Conservation (phyloP, 176 grass and related monocot genomes). For the Saccharum officinarum region DNA sequence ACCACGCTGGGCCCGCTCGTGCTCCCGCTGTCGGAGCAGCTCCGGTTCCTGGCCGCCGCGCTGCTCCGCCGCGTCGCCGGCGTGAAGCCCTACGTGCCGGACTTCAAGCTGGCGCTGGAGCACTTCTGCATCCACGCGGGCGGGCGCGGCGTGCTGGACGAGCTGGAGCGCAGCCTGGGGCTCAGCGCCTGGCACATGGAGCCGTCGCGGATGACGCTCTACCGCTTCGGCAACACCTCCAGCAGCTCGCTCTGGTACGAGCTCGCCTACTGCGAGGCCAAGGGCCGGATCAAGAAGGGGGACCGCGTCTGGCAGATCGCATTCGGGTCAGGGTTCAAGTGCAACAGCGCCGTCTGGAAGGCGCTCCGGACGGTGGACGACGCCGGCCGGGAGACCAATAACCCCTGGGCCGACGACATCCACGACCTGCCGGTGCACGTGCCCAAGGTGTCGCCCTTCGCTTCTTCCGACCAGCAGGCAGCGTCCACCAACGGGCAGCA, state of each 20-base stretch:
- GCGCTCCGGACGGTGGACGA: conserved; percentile 40
- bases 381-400: not conserved
- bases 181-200: conserved; percentile 64
- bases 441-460: conserved; percentile 36
- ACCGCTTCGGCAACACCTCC: conserved; percentile 66
- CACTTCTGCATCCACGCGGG: conserved; percentile 81
- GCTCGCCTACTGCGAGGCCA: conserved; percentile 66
- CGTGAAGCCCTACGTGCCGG: conserved; percentile 40
- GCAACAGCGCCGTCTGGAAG: conserved; percentile 52
- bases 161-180: conserved; percentile 44
- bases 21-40: conserved; percentile 49
- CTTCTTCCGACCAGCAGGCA: not conserved
- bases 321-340: conserved; percentile 47
- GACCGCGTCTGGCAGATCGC: conserved; percentile 58
- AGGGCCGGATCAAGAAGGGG: conserved; percentile 38
- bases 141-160: conserved; percentile 57
- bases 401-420: conserved; percentile 36
- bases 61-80: conserved; percentile 15
- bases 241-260: conserved; percentile 80
- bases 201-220: conserved; percentile 68
- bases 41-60: conserved; percentile 30
- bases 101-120: conserved; percentile 58
- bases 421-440: conserved; percentile 34
- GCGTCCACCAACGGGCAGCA: not conserved
- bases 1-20: conserved; percentile 39